phyloP scores from a whole-genome alignment of 345 rosid genomes.

The Gossypium stocksii region DNA sequence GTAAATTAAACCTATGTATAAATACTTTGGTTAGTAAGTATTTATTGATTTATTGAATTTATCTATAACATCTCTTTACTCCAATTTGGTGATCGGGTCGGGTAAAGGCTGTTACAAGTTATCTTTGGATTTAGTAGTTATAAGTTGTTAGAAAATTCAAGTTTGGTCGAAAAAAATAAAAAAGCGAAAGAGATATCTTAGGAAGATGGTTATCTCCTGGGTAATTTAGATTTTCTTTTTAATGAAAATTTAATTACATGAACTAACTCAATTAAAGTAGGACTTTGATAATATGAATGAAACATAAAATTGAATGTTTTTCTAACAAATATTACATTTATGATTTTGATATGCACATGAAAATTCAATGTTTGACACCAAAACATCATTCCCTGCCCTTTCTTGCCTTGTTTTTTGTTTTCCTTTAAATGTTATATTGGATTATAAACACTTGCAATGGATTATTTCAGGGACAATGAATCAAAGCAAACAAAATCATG shows the following conservation, averaged over 20 bases:
- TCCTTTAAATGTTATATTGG: not conserved
- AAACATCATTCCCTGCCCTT: constrained; percentile 1
- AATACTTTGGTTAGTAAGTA: too few relatives aligned
- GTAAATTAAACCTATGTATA: too few relatives aligned
- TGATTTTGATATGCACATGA: constrained; percentile 34
- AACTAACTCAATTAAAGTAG: not conserved
- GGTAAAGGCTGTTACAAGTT: too few relatives aligned
- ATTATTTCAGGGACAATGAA: constrained; percentile 32
- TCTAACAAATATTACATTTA: not conserved
- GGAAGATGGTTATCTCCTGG: not conserved
- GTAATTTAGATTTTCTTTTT: not conserved
- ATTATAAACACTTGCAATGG: not conserved
- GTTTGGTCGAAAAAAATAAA: not conserved
- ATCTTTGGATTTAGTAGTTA: too few relatives aligned
- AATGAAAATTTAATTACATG: too few relatives aligned
- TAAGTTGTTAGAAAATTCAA: not conserved
- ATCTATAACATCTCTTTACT: too few relatives aligned
- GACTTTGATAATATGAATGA: not conserved
- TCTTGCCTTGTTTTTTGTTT: not conserved
- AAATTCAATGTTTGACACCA: constrained; percentile 46
- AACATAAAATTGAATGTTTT: not conserved
- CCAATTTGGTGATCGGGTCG: too few relatives aligned
- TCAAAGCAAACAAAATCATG: constrained; percentile 22
- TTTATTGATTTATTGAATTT: too few relatives aligned
- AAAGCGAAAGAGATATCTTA: not conserved